phyloP scores from a whole-genome alignment of 164 flowering plant genomes.

The Sedum album region DNA sequence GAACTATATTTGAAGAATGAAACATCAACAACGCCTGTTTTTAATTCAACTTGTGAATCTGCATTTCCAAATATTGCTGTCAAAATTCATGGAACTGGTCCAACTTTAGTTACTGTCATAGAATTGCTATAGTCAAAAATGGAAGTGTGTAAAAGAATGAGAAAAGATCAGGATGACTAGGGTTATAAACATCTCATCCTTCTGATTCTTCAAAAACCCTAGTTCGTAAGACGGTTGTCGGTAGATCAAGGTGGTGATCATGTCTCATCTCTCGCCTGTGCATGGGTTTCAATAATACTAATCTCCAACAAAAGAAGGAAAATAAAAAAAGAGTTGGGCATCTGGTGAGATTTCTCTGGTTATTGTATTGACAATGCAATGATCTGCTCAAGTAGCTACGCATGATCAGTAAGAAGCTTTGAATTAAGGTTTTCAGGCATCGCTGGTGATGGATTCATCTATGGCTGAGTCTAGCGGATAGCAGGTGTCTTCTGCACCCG shows the following conservation, averaged over 20 bases:
- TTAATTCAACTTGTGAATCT: too few relatives aligned
- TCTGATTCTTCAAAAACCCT: too few relatives aligned
- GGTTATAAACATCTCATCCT: too few relatives aligned
- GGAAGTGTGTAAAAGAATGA: too few relatives aligned
- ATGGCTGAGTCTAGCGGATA: conserved; percentile 25
- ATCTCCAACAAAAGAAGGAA: not conserved
- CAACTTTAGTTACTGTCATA: too few relatives aligned
- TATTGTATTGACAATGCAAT: not conserved
- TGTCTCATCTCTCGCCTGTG: not conserved
- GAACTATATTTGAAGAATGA: too few relatives aligned
- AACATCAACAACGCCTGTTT: too few relatives aligned
- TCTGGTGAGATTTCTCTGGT: not conserved
- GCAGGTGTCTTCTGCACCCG: conserved; percentile 89
- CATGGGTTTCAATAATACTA: not conserved
- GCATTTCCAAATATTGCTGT: too few relatives aligned
- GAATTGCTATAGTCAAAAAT: too few relatives aligned
- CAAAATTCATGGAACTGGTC: too few relatives aligned
- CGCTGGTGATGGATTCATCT: not conserved
- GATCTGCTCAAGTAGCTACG: not conserved
- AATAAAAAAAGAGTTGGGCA: not conserved
- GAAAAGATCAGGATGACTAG: too few relatives aligned
- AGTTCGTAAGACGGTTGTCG: too few relatives aligned
- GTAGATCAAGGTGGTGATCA: not conserved
- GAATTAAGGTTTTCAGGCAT: not conserved
- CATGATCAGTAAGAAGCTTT: not conserved